These are phyloP conservation scores for Pestalotiopsis sp. DNA, from an alignment of 2,329 filamentous ascomycete species.

Conservation along the genomic window DNA sequence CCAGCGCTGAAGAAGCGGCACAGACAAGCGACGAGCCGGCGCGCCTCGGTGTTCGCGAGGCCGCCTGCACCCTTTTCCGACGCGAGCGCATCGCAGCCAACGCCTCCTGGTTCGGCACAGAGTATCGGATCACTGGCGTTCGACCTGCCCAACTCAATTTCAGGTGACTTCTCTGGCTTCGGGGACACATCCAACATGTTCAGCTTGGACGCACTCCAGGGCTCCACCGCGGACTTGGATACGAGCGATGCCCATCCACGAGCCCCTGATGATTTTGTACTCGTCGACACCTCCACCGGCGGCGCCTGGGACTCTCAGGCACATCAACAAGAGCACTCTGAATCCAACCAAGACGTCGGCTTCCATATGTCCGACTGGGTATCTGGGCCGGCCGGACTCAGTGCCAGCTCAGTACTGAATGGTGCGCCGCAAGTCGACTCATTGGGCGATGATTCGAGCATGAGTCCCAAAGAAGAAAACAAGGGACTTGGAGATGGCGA, in stretches of 20 bases:
- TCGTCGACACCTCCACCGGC: conserved; percentile 23
- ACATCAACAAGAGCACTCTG: conserved; percentile 17
- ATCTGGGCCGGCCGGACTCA: conserved; percentile 27
- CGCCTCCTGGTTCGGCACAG: conserved; percentile 16
- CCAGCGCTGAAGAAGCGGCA: conserved; percentile 29
- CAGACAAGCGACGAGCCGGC: conserved; percentile 25
- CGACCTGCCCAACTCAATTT: conserved; percentile 19
- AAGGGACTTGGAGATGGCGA: not conserved
- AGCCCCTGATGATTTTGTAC: conserved; percentile 22
- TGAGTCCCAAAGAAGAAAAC: not conserved
- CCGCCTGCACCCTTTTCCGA: conserved; percentile 30
- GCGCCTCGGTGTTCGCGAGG: conserved; percentile 31
- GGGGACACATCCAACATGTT: conserved; percentile 18
- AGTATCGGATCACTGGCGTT: conserved; percentile 12
- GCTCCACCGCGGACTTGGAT: conserved; percentile 29
- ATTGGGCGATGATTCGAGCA: conserved; percentile 1
- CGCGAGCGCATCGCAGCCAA: conserved; percentile 19
- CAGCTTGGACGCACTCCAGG: conserved; percentile 28
- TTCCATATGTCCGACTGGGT: conserved; percentile 26
- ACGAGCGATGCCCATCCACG: conserved; percentile 3
- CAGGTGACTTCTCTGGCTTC: conserved; percentile 26
- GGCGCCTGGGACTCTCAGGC: conserved; percentile 28
- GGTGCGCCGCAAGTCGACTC: not conserved
- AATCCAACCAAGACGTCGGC: conserved; percentile 22
- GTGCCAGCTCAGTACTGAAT: conserved; percentile 27